Percentiles rank a stretch among this genome's conserved stretches.
Evolutionary conservation across 352 stramenopile species (phyloP).

Genomic region (Phytophthora megakarya): DNA sequence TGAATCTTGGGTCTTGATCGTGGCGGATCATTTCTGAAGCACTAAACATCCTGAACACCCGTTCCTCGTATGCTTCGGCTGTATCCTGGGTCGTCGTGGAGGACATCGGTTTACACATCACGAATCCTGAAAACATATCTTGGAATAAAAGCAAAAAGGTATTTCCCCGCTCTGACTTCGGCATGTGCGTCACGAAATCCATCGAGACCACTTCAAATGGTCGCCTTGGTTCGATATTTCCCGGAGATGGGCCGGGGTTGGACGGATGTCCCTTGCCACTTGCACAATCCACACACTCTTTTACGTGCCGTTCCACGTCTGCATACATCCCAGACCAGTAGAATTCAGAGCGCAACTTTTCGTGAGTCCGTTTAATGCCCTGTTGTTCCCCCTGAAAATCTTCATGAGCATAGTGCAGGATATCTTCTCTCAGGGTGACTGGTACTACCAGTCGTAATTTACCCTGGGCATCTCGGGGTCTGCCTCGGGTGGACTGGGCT

Average conservation of each 20-base stretch:
- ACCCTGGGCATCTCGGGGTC: too few species aligned
- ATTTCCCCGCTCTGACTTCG: not conserved
- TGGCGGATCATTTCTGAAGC: not conserved
- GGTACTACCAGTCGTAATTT: too few species aligned
- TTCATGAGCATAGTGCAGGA: too few species aligned
- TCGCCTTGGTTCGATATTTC: not conserved
- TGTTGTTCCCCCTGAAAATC: too few species aligned
- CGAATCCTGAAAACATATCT: not conserved
- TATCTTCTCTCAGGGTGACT: too few species aligned
- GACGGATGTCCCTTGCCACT: too few species aligned
- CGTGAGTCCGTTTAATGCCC: too few species aligned
- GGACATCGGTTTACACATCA: conserved; percentile 2
- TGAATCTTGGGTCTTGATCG: not conserved
- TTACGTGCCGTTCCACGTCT: too few species aligned
- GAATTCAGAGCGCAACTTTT: too few species aligned
- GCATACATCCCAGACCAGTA: too few species aligned
- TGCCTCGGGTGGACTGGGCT: too few species aligned
- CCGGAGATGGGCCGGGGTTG: not conserved
- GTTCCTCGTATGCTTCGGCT: not conserved
- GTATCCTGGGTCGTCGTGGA: not conserved
- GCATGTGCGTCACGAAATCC: not conserved
- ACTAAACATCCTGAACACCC: not conserved
- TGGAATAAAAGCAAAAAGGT: not conserved
- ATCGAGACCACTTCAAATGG: conserved; percentile 5
- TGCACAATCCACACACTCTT: too few species aligned